phyloP scores from a whole-genome alignment of 768 basidiomycete genomes.

The Antrodiella citrinella region DNA sequence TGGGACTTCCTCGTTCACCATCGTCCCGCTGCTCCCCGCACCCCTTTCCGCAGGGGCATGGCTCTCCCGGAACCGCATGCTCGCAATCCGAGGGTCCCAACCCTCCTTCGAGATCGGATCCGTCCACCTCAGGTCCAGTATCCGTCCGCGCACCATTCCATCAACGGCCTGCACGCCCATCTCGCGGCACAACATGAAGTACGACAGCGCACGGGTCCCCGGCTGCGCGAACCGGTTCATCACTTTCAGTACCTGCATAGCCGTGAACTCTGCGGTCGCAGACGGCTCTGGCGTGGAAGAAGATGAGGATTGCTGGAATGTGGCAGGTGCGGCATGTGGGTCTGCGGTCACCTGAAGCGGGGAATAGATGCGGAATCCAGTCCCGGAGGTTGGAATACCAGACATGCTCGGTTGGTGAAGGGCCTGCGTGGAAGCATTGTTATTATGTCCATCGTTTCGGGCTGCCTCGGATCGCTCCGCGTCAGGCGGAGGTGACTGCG shows the following conservation, averaged over 20 bases:
- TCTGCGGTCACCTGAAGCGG: conserved; percentile 22
- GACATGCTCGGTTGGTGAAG: conserved; percentile 9
- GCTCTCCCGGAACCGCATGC: conserved; percentile 17
- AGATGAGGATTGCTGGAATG: conserved; percentile 10
- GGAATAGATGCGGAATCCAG: conserved; percentile 30
- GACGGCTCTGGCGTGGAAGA: conserved; percentile 25
- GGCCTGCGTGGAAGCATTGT: conserved; percentile 15
- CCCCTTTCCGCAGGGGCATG: conserved; percentile 12
- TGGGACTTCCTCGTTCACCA: conserved; percentile 18
- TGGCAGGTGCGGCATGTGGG: conserved; percentile 18
- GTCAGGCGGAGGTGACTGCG: conserved; percentile 39
- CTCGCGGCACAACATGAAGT: conserved; percentile 77
- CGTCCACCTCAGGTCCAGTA: conserved; percentile 73
- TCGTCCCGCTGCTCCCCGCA: conserved; percentile 33
- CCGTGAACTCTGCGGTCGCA: conserved; percentile 61
- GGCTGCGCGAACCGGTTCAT: conserved; percentile 70
- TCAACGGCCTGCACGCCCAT: conserved; percentile 80
- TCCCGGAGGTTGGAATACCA: conserved; percentile 11
- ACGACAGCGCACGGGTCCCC: conserved; percentile 57
- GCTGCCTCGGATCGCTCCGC: conserved; percentile 19
- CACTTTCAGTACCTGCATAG: conserved; percentile 72
- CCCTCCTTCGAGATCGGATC: conserved; percentile 56
- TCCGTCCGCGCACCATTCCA: conserved; percentile 73
- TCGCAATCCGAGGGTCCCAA: conserved; percentile 21
- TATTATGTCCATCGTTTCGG: conserved; percentile 9